Evolutionary conservation across 306 rosid species (phyloP).

Genomic region (Cucurbita argyrosperma): DNA sequence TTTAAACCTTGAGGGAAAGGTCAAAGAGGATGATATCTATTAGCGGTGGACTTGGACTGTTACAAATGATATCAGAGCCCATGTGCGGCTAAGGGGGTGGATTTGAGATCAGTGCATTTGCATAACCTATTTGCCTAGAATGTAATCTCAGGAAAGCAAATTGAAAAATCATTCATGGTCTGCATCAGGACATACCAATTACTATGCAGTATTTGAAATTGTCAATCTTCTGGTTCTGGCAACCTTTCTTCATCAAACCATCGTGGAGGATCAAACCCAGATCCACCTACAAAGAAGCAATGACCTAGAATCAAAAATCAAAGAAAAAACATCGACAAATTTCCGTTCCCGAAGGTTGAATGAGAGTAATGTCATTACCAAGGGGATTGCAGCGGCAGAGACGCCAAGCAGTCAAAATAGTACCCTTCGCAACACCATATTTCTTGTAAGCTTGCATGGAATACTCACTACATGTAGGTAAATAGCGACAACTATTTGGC

Average conservation of each 20-base stretch:
- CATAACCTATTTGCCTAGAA: neutral
- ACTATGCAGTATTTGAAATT: neutral
- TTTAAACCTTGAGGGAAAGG: too few relatives aligned
- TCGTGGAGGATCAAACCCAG: constrained; percentile 83
- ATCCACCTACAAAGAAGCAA: constrained; percentile 37
- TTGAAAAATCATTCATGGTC: neutral
- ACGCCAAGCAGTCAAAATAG: constrained; percentile 68
- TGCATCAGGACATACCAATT: neutral
- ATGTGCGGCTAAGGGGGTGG: too few relatives aligned
- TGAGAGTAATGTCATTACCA: constrained; percentile 25
- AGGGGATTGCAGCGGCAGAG: constrained; percentile 88
- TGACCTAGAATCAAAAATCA: neutral
- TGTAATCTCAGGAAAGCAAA: neutral
- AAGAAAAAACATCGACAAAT: neutral
- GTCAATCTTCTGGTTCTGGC: constrained; percentile 36
- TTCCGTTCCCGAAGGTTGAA: neutral
- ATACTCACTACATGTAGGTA: constrained; percentile 89
- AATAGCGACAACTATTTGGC: constrained; percentile 67
- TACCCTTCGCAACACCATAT: constrained; percentile 65
- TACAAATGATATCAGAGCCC: too few relatives aligned
- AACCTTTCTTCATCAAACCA: constrained; percentile 55
- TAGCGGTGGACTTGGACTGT: too few relatives aligned
- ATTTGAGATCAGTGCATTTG: neutral
- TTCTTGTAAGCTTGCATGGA: constrained; percentile 92
- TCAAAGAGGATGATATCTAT: too few relatives aligned